Percentiles rank a stretch among this genome's conserved stretches.
Conservation (phyloP, 805 yeast species). For the Monosporozyma yasuniensis region DNA sequence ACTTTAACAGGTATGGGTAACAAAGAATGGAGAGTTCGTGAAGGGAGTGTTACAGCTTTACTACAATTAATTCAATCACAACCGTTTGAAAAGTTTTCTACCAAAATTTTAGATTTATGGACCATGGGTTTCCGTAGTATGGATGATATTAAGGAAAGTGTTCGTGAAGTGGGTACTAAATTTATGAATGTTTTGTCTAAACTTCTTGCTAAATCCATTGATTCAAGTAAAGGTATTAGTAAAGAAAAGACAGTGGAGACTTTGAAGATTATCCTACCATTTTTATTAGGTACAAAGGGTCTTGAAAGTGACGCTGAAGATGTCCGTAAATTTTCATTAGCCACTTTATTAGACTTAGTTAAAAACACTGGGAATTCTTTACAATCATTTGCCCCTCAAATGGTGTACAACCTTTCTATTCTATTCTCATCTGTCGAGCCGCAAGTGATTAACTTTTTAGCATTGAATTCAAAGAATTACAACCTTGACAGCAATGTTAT, state of each 20-base stretch:
- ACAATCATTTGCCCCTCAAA: conserved; percentile 56
- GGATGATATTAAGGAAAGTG: conserved; percentile 94
- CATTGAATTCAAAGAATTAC: conserved; percentile 82
- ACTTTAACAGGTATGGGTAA: conserved; percentile 60
- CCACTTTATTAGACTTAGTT: conserved; percentile 63
- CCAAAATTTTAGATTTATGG: conserved; percentile 64
- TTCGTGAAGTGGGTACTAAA: conserved; percentile 66
- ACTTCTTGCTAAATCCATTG: conserved; percentile 49
- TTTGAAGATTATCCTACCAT: conserved; percentile 59
- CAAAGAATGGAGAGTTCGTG: conserved; percentile 88
- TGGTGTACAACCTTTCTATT: conserved; percentile 59
- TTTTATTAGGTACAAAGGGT: conserved; percentile 71
- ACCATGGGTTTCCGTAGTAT: conserved; percentile 75
- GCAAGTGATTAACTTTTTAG: conserved; percentile 74
- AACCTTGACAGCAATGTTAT: conserved; percentile 62
- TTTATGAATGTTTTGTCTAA: conserved; percentile 61
- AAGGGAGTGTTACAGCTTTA: conserved; percentile 71
- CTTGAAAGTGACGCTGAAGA: conserved; percentile 81
- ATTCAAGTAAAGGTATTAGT: conserved; percentile 33
- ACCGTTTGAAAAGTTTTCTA: conserved; percentile 41
- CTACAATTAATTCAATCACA: conserved; percentile 60
- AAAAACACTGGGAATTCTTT: conserved; percentile 52
- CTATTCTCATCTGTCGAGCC: conserved; percentile 87
- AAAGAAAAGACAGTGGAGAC: conserved; percentile 37
- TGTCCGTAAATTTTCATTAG: conserved; percentile 63